A percentile compares a stretch with the other conserved stretches of the same genome.
Evolutionary conservation across 164 flowering plant species (phyloP).

Genomic region (Liquidambar formosana): DNA sequence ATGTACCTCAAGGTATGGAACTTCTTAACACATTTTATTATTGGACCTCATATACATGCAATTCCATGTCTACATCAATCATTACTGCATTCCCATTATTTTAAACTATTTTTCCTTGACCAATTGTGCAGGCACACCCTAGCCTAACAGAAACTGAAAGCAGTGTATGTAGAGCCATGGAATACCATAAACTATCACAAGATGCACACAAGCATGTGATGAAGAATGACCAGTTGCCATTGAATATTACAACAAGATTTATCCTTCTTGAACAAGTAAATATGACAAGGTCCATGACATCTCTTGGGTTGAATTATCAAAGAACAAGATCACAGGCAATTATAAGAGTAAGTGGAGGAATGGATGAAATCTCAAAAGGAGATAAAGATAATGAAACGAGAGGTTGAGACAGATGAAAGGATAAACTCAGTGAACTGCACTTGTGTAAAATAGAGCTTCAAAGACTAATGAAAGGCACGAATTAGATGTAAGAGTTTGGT

Average conservation of each 20-base stretch:
- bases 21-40: not conserved
- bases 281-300: conserved; percentile 28
- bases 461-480: conserved; percentile 15
- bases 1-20: conserved; percentile 55
- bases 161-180: conserved; percentile 33
- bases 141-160: conserved; percentile 40
- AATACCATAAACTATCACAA: conserved; percentile 36
- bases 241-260: conserved; percentile 16
- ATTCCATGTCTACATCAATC: not conserved
- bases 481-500: not conserved
- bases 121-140: conserved; percentile 44
- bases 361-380: conserved; percentile 25
- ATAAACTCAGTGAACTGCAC: conserved; percentile 33
- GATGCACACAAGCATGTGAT: conserved; percentile 39
- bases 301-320: conserved; percentile 18
- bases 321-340: conserved; percentile 30
- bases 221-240: conserved; percentile 40
- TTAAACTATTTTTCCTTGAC: not conserved
- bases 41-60: not conserved
- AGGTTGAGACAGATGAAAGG: conserved; percentile 42
- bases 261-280: conserved; percentile 44
- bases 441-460: conserved; percentile 31
- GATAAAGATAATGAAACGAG: conserved; percentile 35
- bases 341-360: conserved; percentile 14
- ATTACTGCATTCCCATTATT: too few species aligned